These are phyloP conservation scores for Cladosporium austrohemisphaericum DNA, from an alignment of 2,329 filamentous ascomycete genomes.

Conservation along the genomic window DNA sequence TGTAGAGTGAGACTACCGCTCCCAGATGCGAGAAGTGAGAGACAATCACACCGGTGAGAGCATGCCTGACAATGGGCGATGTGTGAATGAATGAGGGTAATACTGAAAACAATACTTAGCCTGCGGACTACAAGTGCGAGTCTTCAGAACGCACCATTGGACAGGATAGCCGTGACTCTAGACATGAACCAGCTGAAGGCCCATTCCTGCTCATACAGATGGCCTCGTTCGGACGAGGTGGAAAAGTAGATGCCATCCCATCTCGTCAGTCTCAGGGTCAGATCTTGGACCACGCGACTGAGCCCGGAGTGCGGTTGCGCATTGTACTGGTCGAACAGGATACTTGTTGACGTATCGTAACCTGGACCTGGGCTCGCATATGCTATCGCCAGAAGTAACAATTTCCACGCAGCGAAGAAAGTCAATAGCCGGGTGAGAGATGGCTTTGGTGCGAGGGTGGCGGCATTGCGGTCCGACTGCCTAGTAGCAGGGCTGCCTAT, in stretches of 20 bases:
- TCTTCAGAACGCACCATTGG: constrained; percentile 38
- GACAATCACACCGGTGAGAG: constrained; percentile 60
- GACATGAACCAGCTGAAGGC: constrained; percentile 65
- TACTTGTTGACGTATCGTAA: constrained; percentile 74
- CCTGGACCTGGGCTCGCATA: constrained; percentile 55
- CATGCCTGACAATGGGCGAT: constrained; percentile 30
- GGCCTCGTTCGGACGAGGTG: constrained; percentile 58
- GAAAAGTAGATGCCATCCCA: constrained; percentile 83
- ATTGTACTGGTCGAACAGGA: constrained; percentile 40
- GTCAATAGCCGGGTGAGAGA: constrained; percentile 18
- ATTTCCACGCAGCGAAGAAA: constrained; percentile 63
- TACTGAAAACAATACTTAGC: constrained; percentile 29
- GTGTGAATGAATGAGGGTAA: constrained; percentile 19
- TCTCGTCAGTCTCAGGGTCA: constrained; percentile 60
- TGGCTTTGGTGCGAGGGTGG: neutral
- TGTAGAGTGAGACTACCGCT: constrained; percentile 69
- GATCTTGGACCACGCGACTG: constrained; percentile 25
- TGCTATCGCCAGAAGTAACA: constrained; percentile 60
- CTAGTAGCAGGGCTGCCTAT: constrained; percentile 9
- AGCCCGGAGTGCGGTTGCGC: constrained; percentile 19
- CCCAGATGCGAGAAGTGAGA: constrained; percentile 73
- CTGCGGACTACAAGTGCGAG: constrained; percentile 7
- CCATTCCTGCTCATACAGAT: constrained; percentile 79
- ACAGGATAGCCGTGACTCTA: constrained; percentile 40
- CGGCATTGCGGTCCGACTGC: neutral